Evolutionary conservation across 768 basidiomycete genomes (phyloP), one percentile per base, ranked within the genome.

Genomic region (Pleurotus tuoliensis): DNA sequence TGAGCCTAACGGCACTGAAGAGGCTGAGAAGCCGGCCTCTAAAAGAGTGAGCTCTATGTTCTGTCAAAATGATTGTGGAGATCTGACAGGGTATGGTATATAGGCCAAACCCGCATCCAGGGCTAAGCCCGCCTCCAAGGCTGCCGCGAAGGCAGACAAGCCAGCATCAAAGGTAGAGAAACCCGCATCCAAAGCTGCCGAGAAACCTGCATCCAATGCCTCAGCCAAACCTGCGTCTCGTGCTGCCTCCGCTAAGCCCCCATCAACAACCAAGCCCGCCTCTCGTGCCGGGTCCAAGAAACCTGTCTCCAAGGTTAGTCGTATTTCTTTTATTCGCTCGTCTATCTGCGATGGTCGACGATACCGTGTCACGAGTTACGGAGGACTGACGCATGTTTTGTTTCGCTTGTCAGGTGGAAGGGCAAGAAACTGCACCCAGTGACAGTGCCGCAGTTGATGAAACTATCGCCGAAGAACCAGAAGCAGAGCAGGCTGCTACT

Each of bases 381-480:
- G 30, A 11, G 8, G 30, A 34, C 30, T 34, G 11, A 34, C 30
- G 30, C 9, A 34, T 4, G 3, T 34, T 34, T 34, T 34, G 8
- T 34, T 11, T 34, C 8, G 30, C 30, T 34, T 9, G 11, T 34
- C 48, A 76, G 73, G 74, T 67, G 43, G 78, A 74, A 53, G 73
- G 67, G 22, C 71, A 72, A 57, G 76, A 69, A 57, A 69, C 74
- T 13, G 73, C 71, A 55, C 72, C 75, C 25, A 67, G 67, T 24
- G 67, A 69, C 9, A 67, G 64, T 41, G 71, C 73, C 30, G 60
- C 69, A 34, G 69, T 70, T 39, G 67, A 62, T 18, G 79, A 77
- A 57, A 76, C 83, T 16, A 87, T 87, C 58, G 76, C 71, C 25
- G 84, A 86, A 63, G 83, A 84, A 51, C 77, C 78, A 9, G 76